phyloP scores from a whole-genome alignment of 2,329 filamentous ascomycete genomes.

The Phaeosphaeria sp. region DNA sequence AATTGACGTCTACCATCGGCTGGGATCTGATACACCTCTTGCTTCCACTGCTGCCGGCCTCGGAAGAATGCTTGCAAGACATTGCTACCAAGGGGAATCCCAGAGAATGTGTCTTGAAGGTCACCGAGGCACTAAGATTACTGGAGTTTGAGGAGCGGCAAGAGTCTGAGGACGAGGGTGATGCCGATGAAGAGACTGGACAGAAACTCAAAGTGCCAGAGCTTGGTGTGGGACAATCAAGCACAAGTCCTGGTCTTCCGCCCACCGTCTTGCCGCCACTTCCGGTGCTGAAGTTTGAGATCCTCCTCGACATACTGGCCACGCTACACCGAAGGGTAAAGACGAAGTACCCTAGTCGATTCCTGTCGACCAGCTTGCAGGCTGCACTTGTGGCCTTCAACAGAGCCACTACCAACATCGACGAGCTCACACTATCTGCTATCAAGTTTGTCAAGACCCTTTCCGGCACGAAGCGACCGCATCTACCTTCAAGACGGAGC shows the following conservation, averaged over 20 bases:
- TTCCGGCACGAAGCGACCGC: conserved; percentile 70
- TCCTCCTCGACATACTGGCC: conserved; percentile 73
- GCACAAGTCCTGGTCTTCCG: conserved; percentile 35
- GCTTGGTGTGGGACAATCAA: conserved; percentile 40
- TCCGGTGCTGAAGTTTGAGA: conserved; percentile 66
- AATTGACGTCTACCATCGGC: conserved; percentile 77
- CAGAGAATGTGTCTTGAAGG: conserved; percentile 80
- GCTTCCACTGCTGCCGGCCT: conserved; percentile 68
- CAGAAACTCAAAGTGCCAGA: conserved; percentile 26
- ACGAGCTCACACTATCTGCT: conserved; percentile 73
- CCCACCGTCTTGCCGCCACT: conserved; percentile 45
- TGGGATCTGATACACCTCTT: conserved; percentile 85
- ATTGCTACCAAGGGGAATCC: conserved; percentile 81
- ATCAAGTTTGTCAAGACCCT: conserved; percentile 75
- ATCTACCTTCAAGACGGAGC: conserved; percentile 65
- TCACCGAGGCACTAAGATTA: conserved; percentile 73
- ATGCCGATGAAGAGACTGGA: conserved; percentile 30
- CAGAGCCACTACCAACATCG: conserved; percentile 60
- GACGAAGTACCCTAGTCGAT: conserved; percentile 79
- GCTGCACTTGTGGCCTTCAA: conserved; percentile 73
- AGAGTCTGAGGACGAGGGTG: conserved; percentile 61
- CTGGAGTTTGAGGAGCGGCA: conserved; percentile 57
- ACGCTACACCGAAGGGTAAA: conserved; percentile 77
- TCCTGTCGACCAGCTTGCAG: conserved; percentile 77
- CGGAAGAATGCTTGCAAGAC: conserved; percentile 74